Evolutionary conservation across 352 stramenopile species (phyloP).

Genomic region (Salisapilia sapeloensis): DNA sequence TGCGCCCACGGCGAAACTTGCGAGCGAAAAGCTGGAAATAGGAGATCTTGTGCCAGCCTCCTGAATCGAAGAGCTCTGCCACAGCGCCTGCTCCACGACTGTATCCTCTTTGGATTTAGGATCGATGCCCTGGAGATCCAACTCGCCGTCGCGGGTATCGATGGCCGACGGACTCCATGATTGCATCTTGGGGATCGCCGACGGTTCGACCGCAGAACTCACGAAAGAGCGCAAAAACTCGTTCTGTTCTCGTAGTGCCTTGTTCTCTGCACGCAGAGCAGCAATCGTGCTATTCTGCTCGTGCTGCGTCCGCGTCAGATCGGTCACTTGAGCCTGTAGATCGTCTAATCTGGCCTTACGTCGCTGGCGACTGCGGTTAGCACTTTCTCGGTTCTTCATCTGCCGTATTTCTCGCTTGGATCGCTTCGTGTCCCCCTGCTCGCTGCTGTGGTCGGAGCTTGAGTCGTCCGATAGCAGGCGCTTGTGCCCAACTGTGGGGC

Average conservation of each 20-base stretch:
- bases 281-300: conserved; percentile 52
- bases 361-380: conserved; percentile 60
- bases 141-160: no score
- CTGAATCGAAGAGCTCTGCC: conserved; percentile 15
- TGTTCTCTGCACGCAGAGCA: conserved; percentile 53
- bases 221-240: conserved; percentile 59
- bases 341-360: conserved; percentile 55
- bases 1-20: conserved; percentile 43
- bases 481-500: no score
- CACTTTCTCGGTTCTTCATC: conserved; percentile 80
- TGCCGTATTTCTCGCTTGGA: conserved; percentile 70
- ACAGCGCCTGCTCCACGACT: conserved; percentile 2
- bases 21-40: conserved; percentile 20
- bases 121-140: no score
- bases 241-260: conserved; percentile 64
- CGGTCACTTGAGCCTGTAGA: conserved; percentile 32
- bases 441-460: not conserved
- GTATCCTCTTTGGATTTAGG: no score
- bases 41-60: conserved; percentile 13
- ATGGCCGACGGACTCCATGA: no score
- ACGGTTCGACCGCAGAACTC: no score
- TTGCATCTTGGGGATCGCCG: no score
- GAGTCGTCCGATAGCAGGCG: no score
- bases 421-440: conserved; percentile 21
- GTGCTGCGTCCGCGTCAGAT: conserved; percentile 48